Evolutionary conservation across 2,329 filamentous ascomycete genomes (phyloP).

Genomic region (Karstenula rhodostoma): DNA sequence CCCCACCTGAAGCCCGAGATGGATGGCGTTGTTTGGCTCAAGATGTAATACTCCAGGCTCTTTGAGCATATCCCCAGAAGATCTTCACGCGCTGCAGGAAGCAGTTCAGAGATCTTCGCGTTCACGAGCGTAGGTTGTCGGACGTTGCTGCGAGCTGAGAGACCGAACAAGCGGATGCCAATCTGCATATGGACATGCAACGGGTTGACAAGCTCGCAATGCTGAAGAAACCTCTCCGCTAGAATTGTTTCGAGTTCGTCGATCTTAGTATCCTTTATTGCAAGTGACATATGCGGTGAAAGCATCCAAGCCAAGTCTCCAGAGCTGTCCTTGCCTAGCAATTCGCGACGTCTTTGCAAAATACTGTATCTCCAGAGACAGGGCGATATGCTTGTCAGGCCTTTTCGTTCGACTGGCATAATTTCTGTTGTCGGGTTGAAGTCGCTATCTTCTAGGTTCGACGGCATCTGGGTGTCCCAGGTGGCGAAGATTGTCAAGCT

Average conservation of each 20-base stretch:
- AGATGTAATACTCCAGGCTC: neutral
- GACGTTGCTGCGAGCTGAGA: neutral
- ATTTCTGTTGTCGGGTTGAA: neutral
- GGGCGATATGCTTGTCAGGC: neutral
- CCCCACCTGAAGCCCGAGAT: neutral
- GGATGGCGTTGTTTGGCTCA: neutral
- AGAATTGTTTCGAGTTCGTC: neutral
- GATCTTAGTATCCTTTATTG: neutral
- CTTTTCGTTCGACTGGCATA: neutral
- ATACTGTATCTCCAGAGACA: neutral
- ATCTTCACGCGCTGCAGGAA: neutral
- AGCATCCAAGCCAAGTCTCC: neutral
- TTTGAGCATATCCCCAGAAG: neutral
- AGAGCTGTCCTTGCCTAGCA: neutral
- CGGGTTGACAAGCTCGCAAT: constrained; percentile 1
- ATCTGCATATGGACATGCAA: neutral
- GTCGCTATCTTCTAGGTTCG: constrained; percentile 2
- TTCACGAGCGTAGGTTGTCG: neutral
- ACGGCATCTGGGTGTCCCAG: neutral
- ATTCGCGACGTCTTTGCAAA: neutral
- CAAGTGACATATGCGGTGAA: neutral
- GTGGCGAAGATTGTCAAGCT: neutral
- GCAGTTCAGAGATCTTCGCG: neutral
- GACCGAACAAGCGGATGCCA: neutral
- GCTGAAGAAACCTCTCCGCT: neutral